Evolutionary conservation across 129 eudicot species (phyloP).

Genomic region (Heracleum sosnowskyi): DNA sequence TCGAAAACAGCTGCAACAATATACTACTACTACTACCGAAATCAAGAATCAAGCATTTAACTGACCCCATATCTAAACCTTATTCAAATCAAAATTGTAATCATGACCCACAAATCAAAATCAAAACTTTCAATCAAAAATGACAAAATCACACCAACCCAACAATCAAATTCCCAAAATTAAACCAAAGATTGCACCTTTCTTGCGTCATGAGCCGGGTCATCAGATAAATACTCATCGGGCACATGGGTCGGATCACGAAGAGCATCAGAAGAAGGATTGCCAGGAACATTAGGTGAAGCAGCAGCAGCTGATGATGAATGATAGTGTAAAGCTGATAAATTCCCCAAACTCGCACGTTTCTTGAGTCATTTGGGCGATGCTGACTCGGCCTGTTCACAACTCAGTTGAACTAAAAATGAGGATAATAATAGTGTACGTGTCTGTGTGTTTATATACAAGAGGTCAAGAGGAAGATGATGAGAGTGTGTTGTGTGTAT

Average conservation of each 20-base stretch:
- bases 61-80: not conserved
- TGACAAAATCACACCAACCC: not conserved
- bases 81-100: constrained; percentile 22
- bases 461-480: no score
- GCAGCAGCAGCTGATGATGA: constrained; percentile 47
- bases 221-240: constrained; percentile 75
- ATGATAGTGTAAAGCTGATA: constrained; percentile 33
- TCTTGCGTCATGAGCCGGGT: constrained; percentile 60
- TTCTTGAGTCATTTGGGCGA: constrained; percentile 65
- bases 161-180: no score
- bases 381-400: not conserved
- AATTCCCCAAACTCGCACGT: constrained; percentile 84
- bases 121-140: not conserved
- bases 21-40: not conserved
- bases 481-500: no score
- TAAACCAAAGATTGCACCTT: constrained; percentile 28
- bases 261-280: constrained; percentile 26
- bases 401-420: not conserved
- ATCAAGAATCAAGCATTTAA: not conserved
- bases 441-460: no score
- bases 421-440: no score
- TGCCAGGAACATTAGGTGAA: constrained; percentile 40
- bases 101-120: not conserved
- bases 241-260: constrained; percentile 21
- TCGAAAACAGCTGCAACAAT: no score